These are phyloP conservation scores for Benincasa hispida DNA, from an alignment of 306 rosid species.

Conservation along the genomic window DNA sequence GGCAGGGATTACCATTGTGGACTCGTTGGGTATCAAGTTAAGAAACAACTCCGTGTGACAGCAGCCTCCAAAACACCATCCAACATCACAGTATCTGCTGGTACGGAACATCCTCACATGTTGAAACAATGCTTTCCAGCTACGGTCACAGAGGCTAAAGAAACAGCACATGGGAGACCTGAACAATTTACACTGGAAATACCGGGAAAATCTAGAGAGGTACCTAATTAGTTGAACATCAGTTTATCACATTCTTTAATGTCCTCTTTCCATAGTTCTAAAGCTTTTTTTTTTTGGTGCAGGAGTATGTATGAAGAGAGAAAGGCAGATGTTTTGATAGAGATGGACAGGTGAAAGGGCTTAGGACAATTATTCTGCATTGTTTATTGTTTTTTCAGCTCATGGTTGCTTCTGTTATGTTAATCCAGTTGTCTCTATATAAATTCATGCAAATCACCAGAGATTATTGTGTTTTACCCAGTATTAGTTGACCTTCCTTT, in stretches of 20 bases:
- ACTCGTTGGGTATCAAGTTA: slow-evolving; percentile 51
- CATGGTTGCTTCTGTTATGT: slow-evolving; percentile 36
- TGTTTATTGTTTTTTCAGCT: slow-evolving; percentile 10
- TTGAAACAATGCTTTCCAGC: slow-evolving; percentile 10
- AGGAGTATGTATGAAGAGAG: slow-evolving; percentile 50
- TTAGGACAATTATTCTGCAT: not conserved
- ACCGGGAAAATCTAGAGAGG: slow-evolving; percentile 31
- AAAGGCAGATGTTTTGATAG: slow-evolving; percentile 28
- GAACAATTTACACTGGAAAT: slow-evolving; percentile 11
- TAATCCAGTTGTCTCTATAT: not conserved
- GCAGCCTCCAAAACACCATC: slow-evolving; percentile 7
- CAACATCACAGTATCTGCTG: slow-evolving; percentile 8
- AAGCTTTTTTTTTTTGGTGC: slow-evolving; percentile 12
- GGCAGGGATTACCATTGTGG: slow-evolving; percentile 68
- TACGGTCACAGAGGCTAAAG: slow-evolving; percentile 11
- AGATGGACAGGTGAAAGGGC: slow-evolving; percentile 22
- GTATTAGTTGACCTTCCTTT: not conserved
- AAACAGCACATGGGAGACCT: slow-evolving; percentile 12
- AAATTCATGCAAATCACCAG: not conserved
- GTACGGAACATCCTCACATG: slow-evolving; percentile 15
- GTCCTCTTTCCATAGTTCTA: not conserved
- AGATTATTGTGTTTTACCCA: not conserved
- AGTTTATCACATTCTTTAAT: not conserved
- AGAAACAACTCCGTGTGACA: slow-evolving; percentile 16
- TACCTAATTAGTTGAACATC: slow-evolving; percentile 17